Conservation (phyloP, 768 basidiomycete genomes). For the Panaeolus cyanescens region DNA sequence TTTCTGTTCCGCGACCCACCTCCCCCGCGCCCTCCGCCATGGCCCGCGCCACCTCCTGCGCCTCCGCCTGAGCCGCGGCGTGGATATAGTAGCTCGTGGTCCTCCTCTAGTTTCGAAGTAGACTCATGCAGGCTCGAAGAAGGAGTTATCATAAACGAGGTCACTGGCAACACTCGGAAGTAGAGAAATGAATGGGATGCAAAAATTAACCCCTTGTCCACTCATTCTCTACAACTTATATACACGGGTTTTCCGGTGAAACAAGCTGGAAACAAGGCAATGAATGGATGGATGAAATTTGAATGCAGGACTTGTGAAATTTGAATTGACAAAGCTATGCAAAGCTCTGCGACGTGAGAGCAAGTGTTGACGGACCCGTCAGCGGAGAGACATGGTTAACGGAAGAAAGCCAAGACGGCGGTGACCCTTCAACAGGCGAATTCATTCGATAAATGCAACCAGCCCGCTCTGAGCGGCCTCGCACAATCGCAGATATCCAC, state of each 20-base stretch:
- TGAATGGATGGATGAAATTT: background rate
- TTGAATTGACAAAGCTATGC: background rate
- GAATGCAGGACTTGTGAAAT: background rate
- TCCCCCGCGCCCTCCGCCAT: background rate
- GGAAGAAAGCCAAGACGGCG: no score
- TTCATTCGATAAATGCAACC: no score
- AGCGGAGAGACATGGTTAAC: background rate
- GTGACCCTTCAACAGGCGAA: background rate
- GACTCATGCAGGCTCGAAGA: background rate
- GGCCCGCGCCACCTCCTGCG: background rate
- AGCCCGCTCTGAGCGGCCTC: no score
- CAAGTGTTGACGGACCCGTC: background rate
- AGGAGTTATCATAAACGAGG: background rate
- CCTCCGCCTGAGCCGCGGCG: background rate
- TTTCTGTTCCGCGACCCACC: background rate
- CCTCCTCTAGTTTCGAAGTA: background rate
- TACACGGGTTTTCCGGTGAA: background rate
- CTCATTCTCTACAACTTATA: no score
- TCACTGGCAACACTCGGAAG: no score
- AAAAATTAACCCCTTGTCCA: no score
- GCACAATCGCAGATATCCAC: no score
- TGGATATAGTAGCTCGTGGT: background rate
- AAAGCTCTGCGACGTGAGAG: background rate
- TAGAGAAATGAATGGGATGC: no score
- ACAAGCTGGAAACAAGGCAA: background rate